Conservation (phyloP, 2,329 filamentous ascomycete genomes). For the Rutstroemia sp. region DNA sequence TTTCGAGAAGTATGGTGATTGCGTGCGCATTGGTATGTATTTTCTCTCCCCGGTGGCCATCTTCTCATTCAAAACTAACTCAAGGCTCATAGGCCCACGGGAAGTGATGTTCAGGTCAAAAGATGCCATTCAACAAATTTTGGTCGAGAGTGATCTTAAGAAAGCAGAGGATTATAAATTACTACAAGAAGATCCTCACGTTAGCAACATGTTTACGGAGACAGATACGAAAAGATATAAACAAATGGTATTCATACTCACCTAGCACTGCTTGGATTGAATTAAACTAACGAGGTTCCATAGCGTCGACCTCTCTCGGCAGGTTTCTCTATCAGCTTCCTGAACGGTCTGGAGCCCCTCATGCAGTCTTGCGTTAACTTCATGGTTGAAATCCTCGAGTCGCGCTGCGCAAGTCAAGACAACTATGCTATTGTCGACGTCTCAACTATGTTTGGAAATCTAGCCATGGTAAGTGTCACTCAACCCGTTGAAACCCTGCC, state of each 20-base stretch:
- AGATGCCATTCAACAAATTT: constrained; percentile 11
- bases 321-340: constrained; percentile 17
- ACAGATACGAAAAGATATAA: constrained; percentile 14
- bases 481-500: too few relatives aligned
- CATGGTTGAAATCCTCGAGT: constrained; percentile 10
- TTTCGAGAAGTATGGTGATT: constrained; percentile 16
- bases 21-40: constrained; percentile 15
- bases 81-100: constrained; percentile 8
- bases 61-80: background rate
- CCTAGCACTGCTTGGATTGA: background rate
- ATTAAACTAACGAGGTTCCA: background rate
- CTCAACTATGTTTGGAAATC: background rate
- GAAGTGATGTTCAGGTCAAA: constrained; percentile 14
- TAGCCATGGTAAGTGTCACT: background rate
- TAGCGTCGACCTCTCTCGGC: constrained; percentile 16
- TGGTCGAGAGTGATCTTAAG: constrained; percentile 15
- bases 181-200: background rate
- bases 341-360: constrained; percentile 15
- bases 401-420: background rate
- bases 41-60: background rate
- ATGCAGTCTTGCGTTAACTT: constrained; percentile 15
- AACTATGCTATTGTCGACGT: background rate
- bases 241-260: constrained; percentile 12
- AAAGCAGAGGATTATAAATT: constrained; percentile 13
- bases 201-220: constrained; percentile 14